Conservation (phyloP, 2,329 filamentous ascomycete species). For the Penicillium expansum region DNA sequence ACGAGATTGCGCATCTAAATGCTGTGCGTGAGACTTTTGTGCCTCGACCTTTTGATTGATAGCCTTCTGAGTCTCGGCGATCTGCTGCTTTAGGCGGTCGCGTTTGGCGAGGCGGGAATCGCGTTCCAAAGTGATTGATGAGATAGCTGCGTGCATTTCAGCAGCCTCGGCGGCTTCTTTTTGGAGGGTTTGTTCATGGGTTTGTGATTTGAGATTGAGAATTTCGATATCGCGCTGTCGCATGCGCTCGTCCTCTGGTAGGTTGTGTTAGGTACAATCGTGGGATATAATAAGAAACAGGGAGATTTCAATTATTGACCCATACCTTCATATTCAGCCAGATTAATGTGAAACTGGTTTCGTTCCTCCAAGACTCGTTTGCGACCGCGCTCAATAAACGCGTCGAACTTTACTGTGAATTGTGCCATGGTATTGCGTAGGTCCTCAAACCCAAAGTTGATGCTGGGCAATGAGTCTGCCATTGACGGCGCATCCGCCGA, state of each 20-base stretch:
- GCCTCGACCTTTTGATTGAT: slow-evolving; percentile 47
- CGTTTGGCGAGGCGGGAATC: slow-evolving; percentile 55
- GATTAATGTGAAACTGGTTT: slow-evolving; percentile 87
- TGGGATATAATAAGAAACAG: not conserved
- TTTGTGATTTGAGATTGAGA: slow-evolving; percentile 54
- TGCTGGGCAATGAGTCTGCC: slow-evolving; percentile 71
- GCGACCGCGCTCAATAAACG: slow-evolving; percentile 86
- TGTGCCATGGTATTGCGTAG: slow-evolving; percentile 91
- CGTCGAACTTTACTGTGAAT: slow-evolving; percentile 87
- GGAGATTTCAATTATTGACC: too few relatives aligned
- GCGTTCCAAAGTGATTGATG: slow-evolving; percentile 55
- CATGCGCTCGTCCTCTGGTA: slow-evolving; percentile 82
- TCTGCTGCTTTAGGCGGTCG: slow-evolving; percentile 56
- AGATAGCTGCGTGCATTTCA: slow-evolving; percentile 61
- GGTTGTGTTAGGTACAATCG: slow-evolving; percentile 1
- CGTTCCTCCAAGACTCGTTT: slow-evolving; percentile 89
- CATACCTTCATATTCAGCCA: slow-evolving; percentile 84
- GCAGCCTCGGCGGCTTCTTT: slow-evolving; percentile 61
- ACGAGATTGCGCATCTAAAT: slow-evolving; percentile 77
- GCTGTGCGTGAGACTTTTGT: slow-evolving; percentile 56
- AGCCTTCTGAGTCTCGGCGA: slow-evolving; percentile 49
- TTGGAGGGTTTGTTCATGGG: slow-evolving; percentile 55
- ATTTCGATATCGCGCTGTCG: slow-evolving; percentile 86
- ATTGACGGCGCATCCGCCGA: slow-evolving; percentile 56
- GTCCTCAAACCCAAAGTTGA: slow-evolving; percentile 96